phyloP scores from a whole-genome alignment of 1,139 yeast genomes.

The Debaryomyces coudertii region DNA sequence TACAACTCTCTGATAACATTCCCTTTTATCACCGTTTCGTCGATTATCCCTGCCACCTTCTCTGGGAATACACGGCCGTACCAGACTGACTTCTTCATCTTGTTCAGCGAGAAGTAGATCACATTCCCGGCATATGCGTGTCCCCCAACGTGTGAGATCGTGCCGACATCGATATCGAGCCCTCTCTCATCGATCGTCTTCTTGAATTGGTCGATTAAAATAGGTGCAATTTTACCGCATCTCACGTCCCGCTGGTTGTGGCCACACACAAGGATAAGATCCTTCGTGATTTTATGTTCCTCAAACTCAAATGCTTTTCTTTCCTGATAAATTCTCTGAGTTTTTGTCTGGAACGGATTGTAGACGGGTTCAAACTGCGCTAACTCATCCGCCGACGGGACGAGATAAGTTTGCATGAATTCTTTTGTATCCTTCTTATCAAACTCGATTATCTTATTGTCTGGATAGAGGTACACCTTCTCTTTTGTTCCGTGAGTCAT shows the following conservation, averaged over 20 bases:
- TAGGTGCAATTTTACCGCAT: conserved; percentile 68
- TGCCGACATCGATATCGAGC: conserved; percentile 48
- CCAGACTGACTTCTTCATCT: conserved; percentile 56
- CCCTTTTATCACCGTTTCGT: conserved; percentile 52
- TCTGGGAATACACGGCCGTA: conserved; percentile 69
- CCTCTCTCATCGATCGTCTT: conserved; percentile 38
- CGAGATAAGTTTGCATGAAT: conserved; percentile 48
- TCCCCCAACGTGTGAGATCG: conserved; percentile 74
- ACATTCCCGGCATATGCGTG: conserved; percentile 82
- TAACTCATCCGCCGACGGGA: conserved; percentile 27
- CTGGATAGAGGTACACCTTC: conserved; percentile 58
- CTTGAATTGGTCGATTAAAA: conserved; percentile 53
- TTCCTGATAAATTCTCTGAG: not conserved
- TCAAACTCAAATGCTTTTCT: conserved; percentile 16
- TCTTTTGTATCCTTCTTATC: conserved; percentile 32
- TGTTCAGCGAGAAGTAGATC: conserved; percentile 49
- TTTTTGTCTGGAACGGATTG: conserved; percentile 34
- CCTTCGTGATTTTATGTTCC: conserved; percentile 25
- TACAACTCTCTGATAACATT: conserved; percentile 55
- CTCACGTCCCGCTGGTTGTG: conserved; percentile 64
- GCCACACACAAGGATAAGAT: conserved; percentile 61
- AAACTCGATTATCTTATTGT: conserved; percentile 44
- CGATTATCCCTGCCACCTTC: conserved; percentile 67
- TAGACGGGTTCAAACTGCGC: conserved; percentile 21
- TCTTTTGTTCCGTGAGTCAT: conserved; percentile 18